These are phyloP conservation scores for Lachnellula cervina DNA, from an alignment of 2,329 filamentous ascomycete species.

Conservation along the genomic window DNA sequence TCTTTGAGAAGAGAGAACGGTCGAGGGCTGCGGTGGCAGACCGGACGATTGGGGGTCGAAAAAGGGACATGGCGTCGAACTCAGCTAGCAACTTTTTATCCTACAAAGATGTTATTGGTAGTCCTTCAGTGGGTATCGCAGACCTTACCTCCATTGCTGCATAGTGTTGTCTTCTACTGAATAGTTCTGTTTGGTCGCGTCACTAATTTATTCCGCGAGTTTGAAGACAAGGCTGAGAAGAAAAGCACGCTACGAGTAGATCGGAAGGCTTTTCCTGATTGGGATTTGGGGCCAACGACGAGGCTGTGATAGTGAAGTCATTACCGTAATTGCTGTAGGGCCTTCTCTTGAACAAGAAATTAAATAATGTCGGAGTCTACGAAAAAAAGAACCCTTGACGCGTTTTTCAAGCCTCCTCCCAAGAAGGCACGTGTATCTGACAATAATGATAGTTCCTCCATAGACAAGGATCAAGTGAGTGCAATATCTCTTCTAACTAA, in stretches of 20 bases:
- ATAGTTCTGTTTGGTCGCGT: background rate
- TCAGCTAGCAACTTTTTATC: slow-evolving; percentile 12
- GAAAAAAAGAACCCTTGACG: slow-evolving; percentile 60
- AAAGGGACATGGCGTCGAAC: slow-evolving; percentile 48
- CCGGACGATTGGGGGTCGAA: slow-evolving; percentile 76
- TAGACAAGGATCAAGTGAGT: slow-evolving; percentile 7
- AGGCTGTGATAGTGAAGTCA: slow-evolving; percentile 3
- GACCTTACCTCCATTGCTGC: slow-evolving; percentile 25
- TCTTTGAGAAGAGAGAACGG: slow-evolving; percentile 75
- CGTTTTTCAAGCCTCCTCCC: slow-evolving; percentile 56
- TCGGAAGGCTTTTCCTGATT: background rate
- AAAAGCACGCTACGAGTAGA: background rate
- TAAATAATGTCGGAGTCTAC: slow-evolving; percentile 29
- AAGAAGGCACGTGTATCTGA: slow-evolving; percentile 35
- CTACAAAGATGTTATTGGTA: slow-evolving; percentile 8
- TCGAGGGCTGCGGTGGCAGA: slow-evolving; percentile 72
- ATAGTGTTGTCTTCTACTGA: slow-evolving; percentile 15
- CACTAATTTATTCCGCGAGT: background rate
- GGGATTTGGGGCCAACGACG: background rate
- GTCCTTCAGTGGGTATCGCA: background rate
- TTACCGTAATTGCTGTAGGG: background rate
- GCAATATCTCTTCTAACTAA: background rate
- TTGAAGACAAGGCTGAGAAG: slow-evolving; percentile 14
- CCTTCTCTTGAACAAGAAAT: background rate
- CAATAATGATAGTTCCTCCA: background rate